These are phyloP conservation scores for Aspergillus costaricaensis DNA, from an alignment of 2,329 filamentous ascomycete genomes.

Conservation along the genomic window DNA sequence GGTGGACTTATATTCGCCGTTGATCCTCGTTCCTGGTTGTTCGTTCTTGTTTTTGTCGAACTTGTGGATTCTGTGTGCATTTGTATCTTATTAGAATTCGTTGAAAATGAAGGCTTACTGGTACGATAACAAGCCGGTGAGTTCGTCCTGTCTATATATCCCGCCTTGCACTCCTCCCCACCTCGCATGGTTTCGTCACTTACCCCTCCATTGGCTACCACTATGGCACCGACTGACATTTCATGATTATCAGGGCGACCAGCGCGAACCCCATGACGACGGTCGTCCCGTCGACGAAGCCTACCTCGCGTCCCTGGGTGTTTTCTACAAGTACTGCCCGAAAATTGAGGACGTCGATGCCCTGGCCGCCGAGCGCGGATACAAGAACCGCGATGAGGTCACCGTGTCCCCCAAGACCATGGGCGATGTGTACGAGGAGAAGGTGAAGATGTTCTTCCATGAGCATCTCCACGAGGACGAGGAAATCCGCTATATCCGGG, in stretches of 20 bases:
- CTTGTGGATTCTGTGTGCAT: background rate
- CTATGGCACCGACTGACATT: conserved; percentile 5
- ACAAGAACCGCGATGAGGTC: conserved; percentile 95
- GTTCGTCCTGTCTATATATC: conserved; percentile 11
- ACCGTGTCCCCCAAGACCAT: conserved; percentile 82
- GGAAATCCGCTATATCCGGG: conserved; percentile 93
- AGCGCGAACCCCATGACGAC: conserved; percentile 86
- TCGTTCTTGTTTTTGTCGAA: background rate
- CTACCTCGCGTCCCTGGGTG: conserved; percentile 73
- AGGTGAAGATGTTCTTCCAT: conserved; percentile 89
- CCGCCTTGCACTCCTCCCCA: background rate
- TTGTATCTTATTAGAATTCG: background rate
- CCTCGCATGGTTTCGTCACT: background rate
- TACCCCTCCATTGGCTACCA: conserved; percentile 1
- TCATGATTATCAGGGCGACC: conserved; percentile 71
- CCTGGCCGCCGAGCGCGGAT: conserved; percentile 73
- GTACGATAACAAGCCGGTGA: conserved; percentile 67
- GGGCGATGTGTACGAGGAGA: conserved; percentile 85
- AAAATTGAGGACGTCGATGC: conserved; percentile 68
- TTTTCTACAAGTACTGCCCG: conserved; percentile 72
- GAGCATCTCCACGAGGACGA: conserved; percentile 98
- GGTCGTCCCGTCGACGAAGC: conserved; percentile 66
- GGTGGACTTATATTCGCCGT: background rate
- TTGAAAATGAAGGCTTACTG: conserved; percentile 68
- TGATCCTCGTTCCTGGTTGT: background rate